These are phyloP conservation scores for Pythium utonaiense DNA, from an alignment of 352 stramenopile species.

Conservation along the genomic window DNA sequence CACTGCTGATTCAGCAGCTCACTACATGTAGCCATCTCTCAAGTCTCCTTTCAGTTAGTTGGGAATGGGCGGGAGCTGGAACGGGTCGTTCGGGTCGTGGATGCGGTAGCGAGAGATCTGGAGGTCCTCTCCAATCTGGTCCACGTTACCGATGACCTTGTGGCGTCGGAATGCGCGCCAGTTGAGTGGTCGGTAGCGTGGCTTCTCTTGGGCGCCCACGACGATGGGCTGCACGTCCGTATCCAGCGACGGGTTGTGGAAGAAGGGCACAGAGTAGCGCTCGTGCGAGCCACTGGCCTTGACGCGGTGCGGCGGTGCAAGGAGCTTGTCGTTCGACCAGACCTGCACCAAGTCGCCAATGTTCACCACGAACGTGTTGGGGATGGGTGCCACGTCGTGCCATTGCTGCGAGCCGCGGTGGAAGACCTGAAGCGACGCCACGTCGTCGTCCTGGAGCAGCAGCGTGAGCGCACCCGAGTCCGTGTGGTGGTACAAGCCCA, in stretches of 20 bases:
- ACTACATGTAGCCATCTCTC: no score
- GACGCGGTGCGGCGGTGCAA: constrained; percentile 45
- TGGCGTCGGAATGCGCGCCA: constrained; percentile 85
- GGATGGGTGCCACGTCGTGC: constrained; percentile 33
- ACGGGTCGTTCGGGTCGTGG: not conserved
- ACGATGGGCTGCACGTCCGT: constrained; percentile 56
- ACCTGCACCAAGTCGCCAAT: constrained; percentile 56
- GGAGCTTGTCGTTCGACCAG: constrained; percentile 48
- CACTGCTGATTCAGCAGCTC: no score
- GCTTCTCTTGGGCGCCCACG: constrained; percentile 23
- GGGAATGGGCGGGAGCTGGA: not conserved
- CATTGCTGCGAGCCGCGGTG: constrained; percentile 42
- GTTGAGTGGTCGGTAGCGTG: constrained; percentile 67
- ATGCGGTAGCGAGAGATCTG: constrained; percentile 78
- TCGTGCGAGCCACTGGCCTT: constrained; percentile 27
- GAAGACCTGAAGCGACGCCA: constrained; percentile 47
- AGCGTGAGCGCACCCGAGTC: constrained; percentile 54
- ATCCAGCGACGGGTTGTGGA: constrained; percentile 62
- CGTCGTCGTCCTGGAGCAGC: constrained; percentile 54
- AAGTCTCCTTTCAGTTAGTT: no score
- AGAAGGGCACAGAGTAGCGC: constrained; percentile 51
- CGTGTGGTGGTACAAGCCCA: constrained; percentile 56
- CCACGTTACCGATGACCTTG: constrained; percentile 87
- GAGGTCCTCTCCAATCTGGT: constrained; percentile 87
- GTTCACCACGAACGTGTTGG: constrained; percentile 48